Base-by-base conservation (phyloP, 129 eudicot genomes). In the Ambrosia artemisiifolia region DNA sequence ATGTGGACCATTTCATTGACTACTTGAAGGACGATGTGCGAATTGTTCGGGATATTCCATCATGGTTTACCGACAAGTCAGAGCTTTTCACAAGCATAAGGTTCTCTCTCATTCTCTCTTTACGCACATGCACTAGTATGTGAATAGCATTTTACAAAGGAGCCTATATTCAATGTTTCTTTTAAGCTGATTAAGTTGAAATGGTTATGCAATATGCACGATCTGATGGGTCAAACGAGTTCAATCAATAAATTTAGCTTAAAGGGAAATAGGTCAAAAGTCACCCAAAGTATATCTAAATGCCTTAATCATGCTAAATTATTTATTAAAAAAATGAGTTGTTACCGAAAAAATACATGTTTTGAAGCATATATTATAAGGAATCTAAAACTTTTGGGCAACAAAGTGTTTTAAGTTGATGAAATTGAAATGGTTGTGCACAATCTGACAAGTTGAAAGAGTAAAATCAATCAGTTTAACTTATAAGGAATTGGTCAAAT, bases 1-100 rank as follows among this genome's bases (percentile, higher is more conserved):
- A 90, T 67, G 98, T 90, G n/a, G 96, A 94, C 78, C 97, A 94
- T 83, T 94, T 94, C 77, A 90, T 94, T 65, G 97, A 94, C 82
- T 94, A 94, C 88, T 83, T 94, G 81, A 94, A 94, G 84, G 87
- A 94, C 61, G 98, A 94, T 75, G 96, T 94, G 53, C 88, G 78
- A 67, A 94, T 94, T 69, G 96, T 94, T 43, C 95, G 97, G 38
- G 98, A 94, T 80, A 94, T 90, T 68, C 98, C 98, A 60, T 88
- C 93, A 49, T 94, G 98, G 98, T 94, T 94, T 75, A 85, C 91
- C 3, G 98, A 94, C 81, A 94, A 85, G 74, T 48, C 98, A 7
- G 98, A 94, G 81, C 84, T 94, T 40, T 94, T 94, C 79, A 75
- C 87, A 28, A 90, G 95, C 75, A 94, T 90, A 78, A 94, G 98